phyloP scores from a whole-genome alignment of 495 filamentous ascomycete species.

The Lichenothelia convexa region DNA sequence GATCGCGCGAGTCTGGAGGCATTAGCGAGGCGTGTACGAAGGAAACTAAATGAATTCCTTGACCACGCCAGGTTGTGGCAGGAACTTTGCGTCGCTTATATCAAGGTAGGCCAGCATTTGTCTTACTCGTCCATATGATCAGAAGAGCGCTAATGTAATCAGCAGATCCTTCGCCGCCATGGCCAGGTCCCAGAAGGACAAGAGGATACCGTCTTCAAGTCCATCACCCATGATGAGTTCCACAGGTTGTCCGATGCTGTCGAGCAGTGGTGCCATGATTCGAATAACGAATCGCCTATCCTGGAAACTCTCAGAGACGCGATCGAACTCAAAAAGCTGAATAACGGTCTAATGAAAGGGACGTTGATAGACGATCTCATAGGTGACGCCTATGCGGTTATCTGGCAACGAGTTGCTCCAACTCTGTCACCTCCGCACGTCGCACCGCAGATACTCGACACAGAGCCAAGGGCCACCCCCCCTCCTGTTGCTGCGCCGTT shows the following conservation, averaged over 20 bases:
- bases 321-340: constrained; percentile 78
- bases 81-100: constrained; percentile 52
- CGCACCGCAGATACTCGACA: constrained; percentile 2
- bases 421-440: constrained; percentile 5
- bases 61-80: constrained; percentile 76
- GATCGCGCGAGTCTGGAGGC: constrained; percentile 67
- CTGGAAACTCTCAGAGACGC: constrained; percentile 68
- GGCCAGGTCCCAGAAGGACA: constrained; percentile 44
- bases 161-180: constrained; percentile 46
- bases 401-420: constrained; percentile 41
- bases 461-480: constrained; percentile 3
- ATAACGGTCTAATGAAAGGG: constrained; percentile 67
- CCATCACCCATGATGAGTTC: constrained; percentile 66
- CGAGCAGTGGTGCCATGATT: constrained; percentile 30
- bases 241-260: constrained; percentile 35
- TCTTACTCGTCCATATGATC: too few species aligned
- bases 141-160: too few species aligned
- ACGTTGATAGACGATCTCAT: constrained; percentile 77
- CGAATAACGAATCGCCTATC: constrained; percentile 24
- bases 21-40: constrained; percentile 63
- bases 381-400: constrained; percentile 64
- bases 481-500: constrained; percentile 4
- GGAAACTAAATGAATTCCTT: constrained; percentile 67
- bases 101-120: constrained; percentile 35
- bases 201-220: constrained; percentile 66